Evolutionary conservation across 352 stramenopile genomes (phyloP).

Genomic region (Phytophthora megakarya): DNA sequence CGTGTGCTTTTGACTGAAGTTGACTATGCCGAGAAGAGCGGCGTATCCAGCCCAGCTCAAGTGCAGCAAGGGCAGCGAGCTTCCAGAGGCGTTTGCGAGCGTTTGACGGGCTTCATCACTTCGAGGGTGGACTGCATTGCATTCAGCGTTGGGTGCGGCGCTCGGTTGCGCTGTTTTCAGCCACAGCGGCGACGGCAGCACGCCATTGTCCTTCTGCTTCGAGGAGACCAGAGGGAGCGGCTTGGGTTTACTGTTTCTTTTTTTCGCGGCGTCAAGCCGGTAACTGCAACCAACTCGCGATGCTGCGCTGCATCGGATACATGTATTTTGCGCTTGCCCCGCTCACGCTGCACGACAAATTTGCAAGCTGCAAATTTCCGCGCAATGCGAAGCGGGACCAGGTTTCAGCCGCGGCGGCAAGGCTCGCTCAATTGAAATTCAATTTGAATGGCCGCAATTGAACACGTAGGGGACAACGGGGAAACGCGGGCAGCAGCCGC

Average conservation of each 20-base stretch:
- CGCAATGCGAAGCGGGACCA: slow-evolving; percentile 9
- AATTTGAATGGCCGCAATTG: slow-evolving; percentile 25
- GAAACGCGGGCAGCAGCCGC: slow-evolving; percentile 24
- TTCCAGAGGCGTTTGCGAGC: background rate
- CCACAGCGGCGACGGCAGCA: slow-evolving; percentile 2
- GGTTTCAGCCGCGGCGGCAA: background rate
- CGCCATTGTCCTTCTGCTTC: slow-evolving; percentile 22
- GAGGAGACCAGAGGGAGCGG: slow-evolving; percentile 8
- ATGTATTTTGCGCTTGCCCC: no score
- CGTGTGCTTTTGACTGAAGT: slow-evolving; percentile 31
- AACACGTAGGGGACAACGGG: slow-evolving; percentile 14
- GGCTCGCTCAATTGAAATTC: slow-evolving; percentile 10
- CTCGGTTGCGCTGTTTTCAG: no score
- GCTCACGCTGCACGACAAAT: background rate
- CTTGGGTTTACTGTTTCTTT: slow-evolving; percentile 30
- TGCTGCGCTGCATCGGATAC: no score
- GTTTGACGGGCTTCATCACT: background rate
- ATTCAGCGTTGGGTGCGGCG: no score
- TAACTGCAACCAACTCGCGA: slow-evolving; percentile 26
- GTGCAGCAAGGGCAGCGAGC: slow-evolving; percentile 1
- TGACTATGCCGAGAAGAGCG: slow-evolving; percentile 33
- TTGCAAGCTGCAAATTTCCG: slow-evolving; percentile 3
- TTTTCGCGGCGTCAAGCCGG: slow-evolving; percentile 16
- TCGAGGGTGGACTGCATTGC: no score
- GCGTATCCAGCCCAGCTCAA: slow-evolving; percentile 15